These are phyloP conservation scores for Xylariaceae sp. DNA, from an alignment of 2,329 filamentous ascomycete species.

Conservation along the genomic window DNA sequence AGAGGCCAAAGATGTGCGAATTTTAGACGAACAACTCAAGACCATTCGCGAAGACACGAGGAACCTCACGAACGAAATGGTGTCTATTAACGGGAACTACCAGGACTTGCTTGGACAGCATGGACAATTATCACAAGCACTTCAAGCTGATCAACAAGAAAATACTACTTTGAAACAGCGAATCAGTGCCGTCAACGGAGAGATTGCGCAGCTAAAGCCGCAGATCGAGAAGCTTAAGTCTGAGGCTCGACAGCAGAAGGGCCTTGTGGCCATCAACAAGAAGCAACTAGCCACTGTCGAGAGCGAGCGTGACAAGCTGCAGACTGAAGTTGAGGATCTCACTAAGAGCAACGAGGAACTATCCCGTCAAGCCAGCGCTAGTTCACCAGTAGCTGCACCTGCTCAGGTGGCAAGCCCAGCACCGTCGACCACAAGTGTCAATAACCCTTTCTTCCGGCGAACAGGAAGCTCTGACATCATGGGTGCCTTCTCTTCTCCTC, in stretches of 20 bases:
- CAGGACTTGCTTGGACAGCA: constrained; percentile 86
- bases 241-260: constrained; percentile 93
- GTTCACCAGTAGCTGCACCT: constrained; percentile 54
- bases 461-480: constrained; percentile 67
- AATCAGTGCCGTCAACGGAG: constrained; percentile 81
- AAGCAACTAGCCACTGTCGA: constrained; percentile 94
- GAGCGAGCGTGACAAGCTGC: constrained; percentile 85
- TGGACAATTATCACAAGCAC: constrained; percentile 72
- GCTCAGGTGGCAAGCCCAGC: constrained; percentile 72
- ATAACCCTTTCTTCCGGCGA: constrained; percentile 93
- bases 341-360: constrained; percentile 67
- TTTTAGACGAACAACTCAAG: constrained; percentile 82
- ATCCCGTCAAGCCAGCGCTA: constrained; percentile 58
- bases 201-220: constrained; percentile 84
- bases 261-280: constrained; percentile 96
- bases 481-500: constrained; percentile 58
- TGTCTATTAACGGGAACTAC: constrained; percentile 79
- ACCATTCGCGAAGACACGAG: constrained; percentile 79
- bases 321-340: constrained; percentile 76
- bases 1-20: constrained; percentile 85
- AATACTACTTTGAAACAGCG: constrained; percentile 86
- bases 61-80: constrained; percentile 83
- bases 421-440: constrained; percentile 73
- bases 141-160: constrained; percentile 89
- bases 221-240: constrained; percentile 92